Base-by-base conservation (phyloP, 2,329 filamentous ascomycete genomes). In the Truncatella angustata region DNA sequence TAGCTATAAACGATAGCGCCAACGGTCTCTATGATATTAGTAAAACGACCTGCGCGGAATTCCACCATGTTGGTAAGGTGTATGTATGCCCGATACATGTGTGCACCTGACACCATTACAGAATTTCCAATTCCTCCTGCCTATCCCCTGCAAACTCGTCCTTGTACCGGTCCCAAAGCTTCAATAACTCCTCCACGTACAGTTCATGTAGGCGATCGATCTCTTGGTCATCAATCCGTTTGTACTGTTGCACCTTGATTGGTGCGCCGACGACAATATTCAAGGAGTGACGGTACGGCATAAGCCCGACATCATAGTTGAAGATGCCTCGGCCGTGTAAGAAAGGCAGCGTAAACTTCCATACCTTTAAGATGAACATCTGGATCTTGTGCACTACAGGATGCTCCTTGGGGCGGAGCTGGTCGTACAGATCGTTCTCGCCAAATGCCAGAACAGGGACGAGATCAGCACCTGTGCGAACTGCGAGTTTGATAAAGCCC, bases 291-390 rank as follows among this genome's bases (percentile, higher is more conserved):
- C 94, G 85, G 69, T 97, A 97, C 0, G 94, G 94, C 90, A 97
- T 91, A 62, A 97, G 75, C 4, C 94, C 94, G 12, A 97, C 90
- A 68, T 99, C 94, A 66, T 99, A 97, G 70, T 99, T 99, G 73
- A 97, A 96, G 36, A 97, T 86, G 11, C 93, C 93, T 23, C 92
- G 76, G 3, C 92, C 93, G 68, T 96, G 91, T 63, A 97, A 88
- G 24, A 96, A 80, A 1, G 94, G 92, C 10, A 97, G 79, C 0
- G 94, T 97, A 63, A 97, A 99, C 48, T 95, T 95, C 77, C 95
- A 85, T 5, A 88, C 76, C 60, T 87, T 88, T 71, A 97, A 93
- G 52, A 95, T 75, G 24, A 91, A 73, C 74, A 96, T 84, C 72
- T 99, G 94, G 34, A 89, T 71, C 64, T 84, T 85, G 73, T 93